A percentile compares a stretch with the other conserved stretches of the same genome.
Conservation (phyloP, 2,329 filamentous ascomycete genomes). For the Biscogniauxia mediterranea region DNA sequence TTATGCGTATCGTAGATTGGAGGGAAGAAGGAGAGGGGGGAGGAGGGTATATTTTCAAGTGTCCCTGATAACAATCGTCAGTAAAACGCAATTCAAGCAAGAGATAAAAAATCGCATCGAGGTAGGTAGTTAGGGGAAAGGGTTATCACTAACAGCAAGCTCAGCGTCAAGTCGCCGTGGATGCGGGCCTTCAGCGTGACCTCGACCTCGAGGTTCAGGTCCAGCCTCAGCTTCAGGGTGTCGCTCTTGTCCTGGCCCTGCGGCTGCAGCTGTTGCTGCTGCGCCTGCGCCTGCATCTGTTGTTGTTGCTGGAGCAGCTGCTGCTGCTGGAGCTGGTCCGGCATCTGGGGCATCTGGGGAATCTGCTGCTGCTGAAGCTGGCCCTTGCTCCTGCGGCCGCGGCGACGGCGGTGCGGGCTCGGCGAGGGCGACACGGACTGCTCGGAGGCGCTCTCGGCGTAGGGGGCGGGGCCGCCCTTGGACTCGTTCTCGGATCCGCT, state of each 20-base stretch:
- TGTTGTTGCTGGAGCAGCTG: constrained; percentile 17
- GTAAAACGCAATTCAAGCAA: not conserved
- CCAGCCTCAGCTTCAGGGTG: constrained; percentile 70
- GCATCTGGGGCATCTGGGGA: constrained; percentile 4
- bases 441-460: constrained; percentile 23
- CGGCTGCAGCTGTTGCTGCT: constrained; percentile 12
- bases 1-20: no score
- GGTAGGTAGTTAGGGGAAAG: not conserved
- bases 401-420: constrained; percentile 15
- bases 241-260: constrained; percentile 42
- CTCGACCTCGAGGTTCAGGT: constrained; percentile 81
- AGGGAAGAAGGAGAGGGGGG: no score
- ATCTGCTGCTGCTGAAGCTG: constrained; percentile 4
- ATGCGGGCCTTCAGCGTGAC: constrained; percentile 87
- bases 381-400: constrained; percentile 15
- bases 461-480: constrained; percentile 12
- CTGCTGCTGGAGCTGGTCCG: constrained; percentile 16
- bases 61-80: not conserved
- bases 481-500: constrained; percentile 15
- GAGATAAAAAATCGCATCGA: not conserved
- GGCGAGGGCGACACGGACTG: constrained; percentile 20
- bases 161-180: constrained; percentile 77
- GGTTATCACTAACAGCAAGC: constrained; percentile 54
- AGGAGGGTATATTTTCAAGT: not conserved
- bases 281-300: constrained; percentile 13